Evolutionary conservation across 2,329 filamentous ascomycete species (phyloP).

Genomic region (Monilinia laxa): DNA sequence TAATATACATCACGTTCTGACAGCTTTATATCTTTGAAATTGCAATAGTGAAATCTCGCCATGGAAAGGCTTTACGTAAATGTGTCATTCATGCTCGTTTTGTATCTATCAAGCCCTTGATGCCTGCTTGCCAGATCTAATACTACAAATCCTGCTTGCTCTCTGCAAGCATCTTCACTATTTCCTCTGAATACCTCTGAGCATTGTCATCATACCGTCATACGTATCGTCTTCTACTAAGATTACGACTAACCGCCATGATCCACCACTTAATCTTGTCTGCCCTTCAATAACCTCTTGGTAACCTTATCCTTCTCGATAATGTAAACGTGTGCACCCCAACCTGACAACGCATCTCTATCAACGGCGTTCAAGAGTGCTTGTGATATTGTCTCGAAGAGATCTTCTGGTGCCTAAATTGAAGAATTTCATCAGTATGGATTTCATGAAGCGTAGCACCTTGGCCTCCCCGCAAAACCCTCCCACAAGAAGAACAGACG

Average conservation of each 20-base stretch:
- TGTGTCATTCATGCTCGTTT: conserved; percentile 21
- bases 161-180: conserved; percentile 7
- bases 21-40: neutral
- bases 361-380: conserved; percentile 93
- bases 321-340: conserved; percentile 98
- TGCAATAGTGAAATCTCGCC: neutral
- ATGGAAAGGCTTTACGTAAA: neutral
- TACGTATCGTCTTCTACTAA: conserved; percentile 5
- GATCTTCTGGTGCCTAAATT: conserved; percentile 76
- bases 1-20: neutral
- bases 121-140: conserved; percentile 25
- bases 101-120: conserved; percentile 21
- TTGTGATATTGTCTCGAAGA: conserved; percentile 98
- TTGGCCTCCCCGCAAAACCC: neutral
- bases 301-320: conserved; percentile 99
- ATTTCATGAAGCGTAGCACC: neutral
- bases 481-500: neutral
- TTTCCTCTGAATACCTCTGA: conserved; percentile 13
- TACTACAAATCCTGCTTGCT: conserved; percentile 31
- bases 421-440: conserved; percentile 14
- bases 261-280: conserved; percentile 70
- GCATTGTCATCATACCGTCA: conserved; percentile 20
- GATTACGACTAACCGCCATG: neutral
- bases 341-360: conserved; percentile 92
- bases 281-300: conserved; percentile 95